Base-by-base conservation (phyloP, 2,329 filamentous ascomycete species). In the Teratosphaeria epicoccoides region DNA sequence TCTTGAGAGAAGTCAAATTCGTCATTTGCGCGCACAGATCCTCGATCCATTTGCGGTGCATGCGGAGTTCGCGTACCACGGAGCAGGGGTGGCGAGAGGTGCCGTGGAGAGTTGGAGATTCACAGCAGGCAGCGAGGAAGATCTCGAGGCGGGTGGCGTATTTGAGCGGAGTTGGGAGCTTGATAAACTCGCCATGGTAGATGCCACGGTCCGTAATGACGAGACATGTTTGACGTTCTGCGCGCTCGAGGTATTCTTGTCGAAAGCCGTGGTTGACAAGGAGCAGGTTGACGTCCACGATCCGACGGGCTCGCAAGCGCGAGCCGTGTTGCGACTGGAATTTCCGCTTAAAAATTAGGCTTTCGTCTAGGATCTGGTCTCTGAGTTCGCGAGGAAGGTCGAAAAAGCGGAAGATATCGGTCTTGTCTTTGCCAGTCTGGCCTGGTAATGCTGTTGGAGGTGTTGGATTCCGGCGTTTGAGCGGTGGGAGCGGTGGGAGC, bases 21-120 rank as follows among this genome's bases (percentile, higher is more conserved):
- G 46, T 23, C 52, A 55, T 52, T 17, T 52, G 52, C 3, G 24
- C 10, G 43, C 46, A 43, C 10, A 55, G 29, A 22, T 55, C 28
- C 14, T 17, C 49, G 22, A 55, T 46, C 52, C 52, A 55, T 20
- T 49, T 52, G 11, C 50, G 52, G 25, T 55, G 52, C 52, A 55
- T 55, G n/a, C 52, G 49, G 23, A 49, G 9, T 25, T 55, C 52
- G 33, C 46, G 52, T 6, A 47, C 12, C 23, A 55, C 50, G 11
- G 45, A 24, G 44, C 52, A 55, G 6, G 37, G 24, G 14, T 49
- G 24, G 25, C 50, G 43, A 20, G 33, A 40, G n/a, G 17, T 40
- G 24, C 46, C 26, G 46, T 28, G 20, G 10, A 47, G 20, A 20
- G 24, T 29, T 4, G 24, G 24, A 29, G 20, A 28, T 24, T 53